A percentile compares a stretch with the other conserved stretches of the same genome.
phyloP scores from a whole-genome alignment of 441 rosid species.

The Melastoma candidum region DNA sequence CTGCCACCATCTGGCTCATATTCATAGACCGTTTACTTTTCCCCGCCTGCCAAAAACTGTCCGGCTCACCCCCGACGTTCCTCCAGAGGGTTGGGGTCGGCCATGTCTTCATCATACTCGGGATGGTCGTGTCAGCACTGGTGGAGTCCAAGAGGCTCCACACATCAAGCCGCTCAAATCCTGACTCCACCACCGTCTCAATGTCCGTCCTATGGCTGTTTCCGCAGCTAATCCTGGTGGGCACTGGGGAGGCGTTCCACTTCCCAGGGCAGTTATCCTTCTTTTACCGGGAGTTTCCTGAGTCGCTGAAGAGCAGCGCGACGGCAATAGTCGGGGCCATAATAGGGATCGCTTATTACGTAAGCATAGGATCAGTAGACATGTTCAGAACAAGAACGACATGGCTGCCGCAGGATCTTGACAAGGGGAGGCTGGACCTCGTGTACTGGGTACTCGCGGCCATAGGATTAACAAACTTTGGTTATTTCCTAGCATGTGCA shows the following conservation, averaged over 20 bases:
- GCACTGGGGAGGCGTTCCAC: constrained; percentile 45
- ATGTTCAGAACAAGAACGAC: constrained; percentile 21
- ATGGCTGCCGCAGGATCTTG: constrained; percentile 35
- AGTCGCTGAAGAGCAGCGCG: constrained; percentile 31
- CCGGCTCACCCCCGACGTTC: constrained; percentile 17
- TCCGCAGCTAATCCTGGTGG: constrained; percentile 38
- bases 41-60: constrained; percentile 27
- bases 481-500: constrained; percentile 31
- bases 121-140: constrained; percentile 37
- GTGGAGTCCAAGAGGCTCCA: constrained; percentile 32
- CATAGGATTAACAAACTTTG: constrained; percentile 27
- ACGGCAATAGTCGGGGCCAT: constrained; percentile 38
- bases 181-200: constrained; percentile 18
- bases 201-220: constrained; percentile 43
- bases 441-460: constrained; percentile 32
- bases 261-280: constrained; percentile 45
- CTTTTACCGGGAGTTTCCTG: constrained; percentile 55
- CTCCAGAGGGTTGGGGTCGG: constrained; percentile 44
- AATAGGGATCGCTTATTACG: constrained; percentile 33
- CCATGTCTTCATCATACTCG: constrained; percentile 31
- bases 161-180: constrained; percentile 13
- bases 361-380: constrained; percentile 30
- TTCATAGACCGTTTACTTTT: constrained; percentile 19
- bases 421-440: constrained; percentile 34
- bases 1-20: constrained; percentile 16